Base-by-base conservation (phyloP, 2,329 filamentous ascomycete genomes). In the Clarireedia homoeocarpa region DNA sequence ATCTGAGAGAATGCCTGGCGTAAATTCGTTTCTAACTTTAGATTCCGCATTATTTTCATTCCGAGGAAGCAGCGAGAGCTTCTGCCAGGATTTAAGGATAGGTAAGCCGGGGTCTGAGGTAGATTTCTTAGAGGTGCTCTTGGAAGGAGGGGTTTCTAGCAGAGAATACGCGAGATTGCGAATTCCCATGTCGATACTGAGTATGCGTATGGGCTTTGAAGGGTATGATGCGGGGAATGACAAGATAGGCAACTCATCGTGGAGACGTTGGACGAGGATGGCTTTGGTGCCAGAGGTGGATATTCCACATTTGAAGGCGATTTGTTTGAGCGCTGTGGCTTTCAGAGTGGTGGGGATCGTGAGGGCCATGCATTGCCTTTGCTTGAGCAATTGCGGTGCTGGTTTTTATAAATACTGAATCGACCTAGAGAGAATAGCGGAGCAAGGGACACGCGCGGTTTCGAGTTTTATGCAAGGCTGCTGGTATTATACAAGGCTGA, bases 181-280 rank as follows among this genome's bases (percentile, higher is more conserved):
- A 62, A 95, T 87, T 4, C 89, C 89, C 82, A 94, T 86, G 69
- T 95, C 89, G 59, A 95, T 86, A 67, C 88, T 91, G 36, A 94
- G 70, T 24, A 94, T 76, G 45, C 84, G 61, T 23, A 55, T 36
- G 15, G 60, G 56, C 56, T 58, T 50, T 36, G 59, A 57, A 65
- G 60, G 17, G n/a, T 63, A 59, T 36, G 58, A 17, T 2, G 15
- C n/a, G 9, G 53, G 27, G 9, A 23, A 53, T 4, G 36, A 42
- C 26, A 56, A 38, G 5, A 24, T 47, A 3, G 54, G 45, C 17
- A 74, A 63, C 51, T 74, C 72, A 53, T 71, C 65, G 30, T 72
- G 63, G 17, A 89, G 72, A 0, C 80, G 76, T n/a, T 71, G 63
- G 10, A 74, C 65, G 4, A 89, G 73, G 12, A 74, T 70, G 0